phyloP scores from a whole-genome alignment of 148 eudicot species.

The Limonium bicolor region DNA sequence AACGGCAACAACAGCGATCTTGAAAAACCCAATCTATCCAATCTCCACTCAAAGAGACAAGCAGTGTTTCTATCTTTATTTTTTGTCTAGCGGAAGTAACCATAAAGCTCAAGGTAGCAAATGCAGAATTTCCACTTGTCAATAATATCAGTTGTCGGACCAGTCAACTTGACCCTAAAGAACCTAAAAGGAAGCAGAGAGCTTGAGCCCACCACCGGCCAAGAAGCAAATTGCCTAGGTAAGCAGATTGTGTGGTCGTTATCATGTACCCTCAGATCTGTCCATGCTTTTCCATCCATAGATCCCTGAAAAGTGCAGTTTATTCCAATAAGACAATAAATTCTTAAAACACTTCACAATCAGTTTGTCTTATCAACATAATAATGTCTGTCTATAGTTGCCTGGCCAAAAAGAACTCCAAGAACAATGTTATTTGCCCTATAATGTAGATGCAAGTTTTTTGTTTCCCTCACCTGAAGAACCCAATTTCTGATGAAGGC shows the following conservation, averaged over 20 bases:
- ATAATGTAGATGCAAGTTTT: background rate
- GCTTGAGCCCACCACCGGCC: constrained; percentile 52
- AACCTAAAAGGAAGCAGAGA: constrained; percentile 78
- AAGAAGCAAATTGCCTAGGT: constrained; percentile 85
- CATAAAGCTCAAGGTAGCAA: constrained; percentile 87
- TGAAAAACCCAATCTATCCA: too few species aligned
- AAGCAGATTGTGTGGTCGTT: constrained; percentile 70
- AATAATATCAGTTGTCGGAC: constrained; percentile 50
- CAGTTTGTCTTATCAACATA: too few species aligned
- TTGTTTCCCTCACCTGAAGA: constrained; percentile 38
- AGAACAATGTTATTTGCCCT: too few species aligned
- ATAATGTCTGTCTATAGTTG: too few species aligned
- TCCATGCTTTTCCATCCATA: constrained; percentile 67
- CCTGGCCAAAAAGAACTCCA: too few species aligned
- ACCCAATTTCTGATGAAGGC: constrained; percentile 72
- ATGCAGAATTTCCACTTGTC: constrained; percentile 75
- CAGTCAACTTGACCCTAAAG: constrained; percentile 55
- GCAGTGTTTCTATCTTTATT: too few species aligned
- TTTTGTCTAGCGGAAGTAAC: constrained; percentile 58
- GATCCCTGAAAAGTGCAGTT: constrained; percentile 62
- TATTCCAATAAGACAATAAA: too few species aligned
- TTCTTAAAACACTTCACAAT: too few species aligned
- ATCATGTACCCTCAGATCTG: constrained; percentile 61
- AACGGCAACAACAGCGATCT: too few species aligned
- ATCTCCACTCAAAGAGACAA: too few species aligned